phyloP scores from a whole-genome alignment of 495 filamentous ascomycete genomes.

The Neurospora intermedia region DNA sequence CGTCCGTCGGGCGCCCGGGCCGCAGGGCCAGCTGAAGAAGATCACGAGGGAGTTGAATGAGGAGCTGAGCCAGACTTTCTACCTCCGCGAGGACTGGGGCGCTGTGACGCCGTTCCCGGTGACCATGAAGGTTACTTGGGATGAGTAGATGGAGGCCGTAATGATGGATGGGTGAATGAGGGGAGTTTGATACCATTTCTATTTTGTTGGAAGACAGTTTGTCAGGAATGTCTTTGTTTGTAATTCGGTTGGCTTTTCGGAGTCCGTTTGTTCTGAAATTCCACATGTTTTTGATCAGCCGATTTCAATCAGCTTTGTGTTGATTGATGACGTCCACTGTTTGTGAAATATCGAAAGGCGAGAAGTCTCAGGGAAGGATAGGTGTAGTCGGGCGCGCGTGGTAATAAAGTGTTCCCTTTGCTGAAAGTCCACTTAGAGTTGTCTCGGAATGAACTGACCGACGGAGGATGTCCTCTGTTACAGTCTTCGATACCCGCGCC shows the following conservation, averaged over 20 bases:
- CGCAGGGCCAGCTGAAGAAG: conserved; percentile 65
- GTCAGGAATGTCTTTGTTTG: background rate
- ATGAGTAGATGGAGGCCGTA: conserved; percentile 12
- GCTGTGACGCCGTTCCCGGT: conserved; percentile 64
- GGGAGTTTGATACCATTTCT: background rate
- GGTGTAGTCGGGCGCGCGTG: too few relatives aligned
- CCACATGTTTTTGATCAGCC: background rate
- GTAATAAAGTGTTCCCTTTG: too few relatives aligned
- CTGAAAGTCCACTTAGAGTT: too few relatives aligned
- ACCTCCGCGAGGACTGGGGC: conserved; percentile 66
- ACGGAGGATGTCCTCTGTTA: too few relatives aligned
- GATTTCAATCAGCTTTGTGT: too few relatives aligned
- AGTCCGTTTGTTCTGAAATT: background rate
- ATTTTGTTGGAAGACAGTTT: background rate
- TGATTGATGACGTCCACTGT: too few relatives aligned
- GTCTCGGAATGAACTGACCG: too few relatives aligned
- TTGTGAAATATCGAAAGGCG: too few relatives aligned
- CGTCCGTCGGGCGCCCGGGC: conserved; percentile 59
- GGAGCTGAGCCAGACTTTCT: conserved; percentile 50
- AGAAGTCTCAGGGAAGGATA: too few relatives aligned
- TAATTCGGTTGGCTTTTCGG: background rate
- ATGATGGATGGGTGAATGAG: background rate
- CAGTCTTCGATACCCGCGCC: too few relatives aligned
- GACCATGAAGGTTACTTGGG: conserved; percentile 49
- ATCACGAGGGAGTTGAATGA: conserved; percentile 48